Percentiles rank a stretch among this genome's conserved stretches.
Conservation (phyloP, 805 yeast species). For the Kurtzmaniella cleridarum region DNA sequence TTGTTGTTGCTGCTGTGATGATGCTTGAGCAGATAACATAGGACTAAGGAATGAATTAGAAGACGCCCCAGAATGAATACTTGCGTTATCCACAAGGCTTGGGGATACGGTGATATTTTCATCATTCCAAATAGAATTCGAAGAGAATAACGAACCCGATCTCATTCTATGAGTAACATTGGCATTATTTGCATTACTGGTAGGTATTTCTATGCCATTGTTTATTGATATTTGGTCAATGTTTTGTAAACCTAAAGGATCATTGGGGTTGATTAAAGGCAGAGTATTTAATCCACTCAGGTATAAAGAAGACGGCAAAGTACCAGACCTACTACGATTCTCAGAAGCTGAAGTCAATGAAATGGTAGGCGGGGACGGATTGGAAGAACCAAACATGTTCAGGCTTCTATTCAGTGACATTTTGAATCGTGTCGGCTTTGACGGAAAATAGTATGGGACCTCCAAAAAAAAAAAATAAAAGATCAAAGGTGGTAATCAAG, state of each 20-base stretch:
- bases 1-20: conserved; percentile 6
- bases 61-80: conserved; percentile 11
- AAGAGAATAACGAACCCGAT: conserved; percentile 49
- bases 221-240: conserved; percentile 17
- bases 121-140: conserved; percentile 57
- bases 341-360: conserved; percentile 26
- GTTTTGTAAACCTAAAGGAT: conserved; percentile 8
- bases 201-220: conserved; percentile 15
- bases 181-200: conserved; percentile 14
- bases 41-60: conserved; percentile 12
- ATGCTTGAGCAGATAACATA: conserved; percentile 7
- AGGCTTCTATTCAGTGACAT: conserved; percentile 3
- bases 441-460: too few relatives aligned
- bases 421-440: too few relatives aligned
- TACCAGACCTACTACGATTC: conserved; percentile 70
- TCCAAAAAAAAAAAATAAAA: too few relatives aligned
- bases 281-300: conserved; percentile 8
- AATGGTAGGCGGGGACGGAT: conserved; percentile 28
- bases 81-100: conserved; percentile 11
- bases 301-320: conserved; percentile 55
- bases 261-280: conserved; percentile 11
- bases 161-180: conserved; percentile 40
- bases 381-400: conserved; percentile 4
- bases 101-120: conserved; percentile 20
- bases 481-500: too few relatives aligned